Base-by-base conservation (phyloP, 257 asterid genomes). In the Vinca minor region DNA sequence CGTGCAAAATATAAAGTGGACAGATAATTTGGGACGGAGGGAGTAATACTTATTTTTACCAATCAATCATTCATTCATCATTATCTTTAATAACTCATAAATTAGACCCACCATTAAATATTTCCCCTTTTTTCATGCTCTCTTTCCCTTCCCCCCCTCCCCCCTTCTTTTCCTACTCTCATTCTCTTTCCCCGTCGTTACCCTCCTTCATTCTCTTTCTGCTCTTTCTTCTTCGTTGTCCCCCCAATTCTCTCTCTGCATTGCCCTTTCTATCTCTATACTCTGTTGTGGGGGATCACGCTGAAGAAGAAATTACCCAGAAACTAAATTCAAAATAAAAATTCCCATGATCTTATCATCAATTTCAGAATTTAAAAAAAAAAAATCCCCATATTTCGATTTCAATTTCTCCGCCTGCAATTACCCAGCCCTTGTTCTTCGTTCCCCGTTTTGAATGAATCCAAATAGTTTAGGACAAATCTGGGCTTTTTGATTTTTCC, bases 171-270 rank as follows among this genome's bases (percentile, higher is more conserved):
- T 29, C 57, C 18, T 60, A 55, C 10, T 29, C 56, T 45, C 46
- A 13, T 32, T 32, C 63, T 0, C 10, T 23, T 32, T 11, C 23
- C 18, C 14, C 31, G n/a, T n/a, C n/a, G 0, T 60, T 63, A 17
- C 41, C 56, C 36, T 41, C 26, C 58, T 18, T 23, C 14, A n/a
- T 39, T 12, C 11, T 41, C 54, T 12, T 18, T 41, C 63, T 23
- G 20, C 41, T 21, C 35, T 23, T 12, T 31, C 15, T 21, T 56
- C 79, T 70, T 55, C 36, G 69, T 65, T 55, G 61, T 56, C 73
- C 73, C 70, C 36, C 68, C n/a, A n/a, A 58, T 56, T 63, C 68
- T 63, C 62, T 63, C 52, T 65, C 69, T 48, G 57, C 69, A 32
- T 17, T 3, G 57, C 26, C 1, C n/a, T 26, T 17, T 18, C 55